phyloP scores from a whole-genome alignment of 2,329 filamentous ascomycete species.

The Achaetomium macrosporum region DNA sequence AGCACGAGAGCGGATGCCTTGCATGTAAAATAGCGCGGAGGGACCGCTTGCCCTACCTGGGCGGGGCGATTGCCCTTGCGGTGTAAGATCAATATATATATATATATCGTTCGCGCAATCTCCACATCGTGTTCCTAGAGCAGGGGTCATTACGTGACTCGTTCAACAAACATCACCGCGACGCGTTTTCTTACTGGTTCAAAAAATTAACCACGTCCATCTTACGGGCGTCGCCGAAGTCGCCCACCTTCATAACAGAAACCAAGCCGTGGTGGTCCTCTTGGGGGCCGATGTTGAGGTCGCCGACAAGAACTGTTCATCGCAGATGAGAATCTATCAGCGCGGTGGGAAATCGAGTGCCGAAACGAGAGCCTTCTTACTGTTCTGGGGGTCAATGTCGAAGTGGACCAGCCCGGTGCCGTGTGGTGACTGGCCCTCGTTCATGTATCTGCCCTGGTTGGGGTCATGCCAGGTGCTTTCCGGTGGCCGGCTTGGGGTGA shows the following conservation, averaged over 20 bases:
- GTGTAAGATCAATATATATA: too few species aligned
- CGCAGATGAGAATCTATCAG: too few species aligned
- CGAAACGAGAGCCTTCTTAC: neutral
- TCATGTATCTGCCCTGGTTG: neutral
- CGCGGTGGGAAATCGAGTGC: neutral
- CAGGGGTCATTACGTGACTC: neutral
- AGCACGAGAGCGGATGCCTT: too few species aligned
- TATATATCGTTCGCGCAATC: too few species aligned
- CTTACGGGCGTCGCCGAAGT: neutral
- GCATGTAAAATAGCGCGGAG: too few species aligned
- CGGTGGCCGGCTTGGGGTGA: neutral
- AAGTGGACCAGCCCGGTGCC: neutral
- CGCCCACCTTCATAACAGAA: neutral
- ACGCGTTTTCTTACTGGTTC: neutral
- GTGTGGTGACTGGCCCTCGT: neutral
- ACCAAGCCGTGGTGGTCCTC: neutral
- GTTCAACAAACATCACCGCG: neutral
- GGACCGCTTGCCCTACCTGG: too few species aligned
- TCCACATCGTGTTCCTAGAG: neutral
- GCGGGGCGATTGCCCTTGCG: too few species aligned
- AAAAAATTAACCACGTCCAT: neutral
- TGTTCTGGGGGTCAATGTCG: constrained; percentile 2
- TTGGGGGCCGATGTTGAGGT: neutral
- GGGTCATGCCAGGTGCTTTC: neutral
- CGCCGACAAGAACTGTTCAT: neutral